Base-by-base conservation (phyloP, 768 basidiomycete species). In the Hygrocybe coccinea region DNA sequence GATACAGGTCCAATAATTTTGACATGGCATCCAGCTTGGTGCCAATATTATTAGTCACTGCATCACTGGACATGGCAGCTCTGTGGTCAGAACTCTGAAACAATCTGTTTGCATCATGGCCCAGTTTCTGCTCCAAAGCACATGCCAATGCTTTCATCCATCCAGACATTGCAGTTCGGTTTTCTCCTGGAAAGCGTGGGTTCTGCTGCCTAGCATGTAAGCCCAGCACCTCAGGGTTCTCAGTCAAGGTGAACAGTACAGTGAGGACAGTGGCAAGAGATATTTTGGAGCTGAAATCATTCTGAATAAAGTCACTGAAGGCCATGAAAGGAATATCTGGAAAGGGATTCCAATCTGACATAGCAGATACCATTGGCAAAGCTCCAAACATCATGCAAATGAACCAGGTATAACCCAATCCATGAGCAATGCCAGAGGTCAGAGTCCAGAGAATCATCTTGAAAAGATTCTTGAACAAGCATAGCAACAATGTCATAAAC, bases 161-260 rank as follows among this genome's bases (percentile, higher is more conserved):
- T 5, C 39, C 39, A 41, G 39, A 41, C 39, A 41, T 19, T 41
- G 39, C 19, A 14, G 5, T 5, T 19, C 11, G 3, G 39, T 15
- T 41, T 41, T 41, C 39, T 15, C 39, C 39, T 15, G 14, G 39
- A 19, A 14, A 41, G 15, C 14, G 10, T 41, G 39, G 39, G 19
- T 41, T 41, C 33, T 14, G 37, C 38, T 54, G 52, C 12, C 41
- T 17, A 15, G 38, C 52, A 54, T 54, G 52, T 19, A 54, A 34
- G 19, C 41, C 41, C 25, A 54, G 52, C 11, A 54, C 12, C 7
- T 54, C 41, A 24, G 52, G 22, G 52, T 54, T 54, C 17, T 12
- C 17, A 15, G 41, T 54, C 7, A 54, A 17, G 52, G 21, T 12
- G 22, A 54, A 33, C 21, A 54, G 37, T 7, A 54, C 12, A 12